A percentile compares a stretch with the other conserved stretches of the same genome.
phyloP scores from a whole-genome alignment of 306 rosid genomes.

The Macrotyloma uniflorum region DNA sequence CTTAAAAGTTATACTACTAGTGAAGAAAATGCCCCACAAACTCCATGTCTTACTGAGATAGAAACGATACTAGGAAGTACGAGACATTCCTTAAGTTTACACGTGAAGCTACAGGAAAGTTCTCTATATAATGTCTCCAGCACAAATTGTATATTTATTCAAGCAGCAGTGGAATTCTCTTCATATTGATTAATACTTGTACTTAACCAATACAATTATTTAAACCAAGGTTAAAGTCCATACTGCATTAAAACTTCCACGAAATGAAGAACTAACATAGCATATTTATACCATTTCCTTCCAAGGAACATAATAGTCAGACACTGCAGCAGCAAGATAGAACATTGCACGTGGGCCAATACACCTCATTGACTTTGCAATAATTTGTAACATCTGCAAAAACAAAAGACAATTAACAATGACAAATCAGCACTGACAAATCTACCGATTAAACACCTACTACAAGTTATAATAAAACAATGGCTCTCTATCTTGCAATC shows the following conservation, averaged over 20 bases:
- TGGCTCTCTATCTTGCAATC: constrained; percentile 24
- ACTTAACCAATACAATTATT: constrained; percentile 17
- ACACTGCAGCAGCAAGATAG: constrained; percentile 97
- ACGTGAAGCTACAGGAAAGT: constrained; percentile 19
- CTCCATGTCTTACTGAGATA: constrained; percentile 7
- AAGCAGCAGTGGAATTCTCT: neutral
- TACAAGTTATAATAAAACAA: constrained; percentile 26
- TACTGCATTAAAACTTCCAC: neutral
- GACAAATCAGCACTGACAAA: constrained; percentile 11
- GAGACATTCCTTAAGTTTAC: constrained; percentile 1
- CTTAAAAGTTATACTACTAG: neutral
- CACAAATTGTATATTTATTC: neutral
- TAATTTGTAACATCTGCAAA: constrained; percentile 72
- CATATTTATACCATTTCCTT: constrained; percentile 77
- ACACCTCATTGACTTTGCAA: constrained; percentile 56
- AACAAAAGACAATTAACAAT: constrained; percentile 21
- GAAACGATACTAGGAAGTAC: neutral
- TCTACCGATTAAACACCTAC: constrained; percentile 3
- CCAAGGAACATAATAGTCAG: constrained; percentile 97
- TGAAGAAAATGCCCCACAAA: constrained; percentile 13
- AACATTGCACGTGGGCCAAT: constrained; percentile 67
- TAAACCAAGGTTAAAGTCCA: constrained; percentile 15
- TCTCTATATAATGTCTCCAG: constrained; percentile 4
- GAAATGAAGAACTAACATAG: constrained; percentile 31
- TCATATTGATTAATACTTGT: neutral